phyloP scores from a whole-genome alignment of 2,329 filamentous ascomycete species.

The Scytalidium lignicola region DNA sequence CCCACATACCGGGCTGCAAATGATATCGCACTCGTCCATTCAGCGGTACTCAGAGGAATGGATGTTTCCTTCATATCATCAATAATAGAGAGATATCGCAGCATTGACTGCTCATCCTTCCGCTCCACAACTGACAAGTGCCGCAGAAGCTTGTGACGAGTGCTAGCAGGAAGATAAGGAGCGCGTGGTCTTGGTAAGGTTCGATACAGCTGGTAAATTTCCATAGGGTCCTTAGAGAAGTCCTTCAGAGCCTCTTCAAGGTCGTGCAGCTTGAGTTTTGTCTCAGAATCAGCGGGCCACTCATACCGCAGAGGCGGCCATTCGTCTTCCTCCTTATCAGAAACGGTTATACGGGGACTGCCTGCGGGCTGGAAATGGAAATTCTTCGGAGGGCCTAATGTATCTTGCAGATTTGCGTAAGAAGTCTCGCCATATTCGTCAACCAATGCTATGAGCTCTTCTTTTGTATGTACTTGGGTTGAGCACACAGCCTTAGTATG shows the following conservation, averaged over 20 bases:
- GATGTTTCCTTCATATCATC: conserved; percentile 75
- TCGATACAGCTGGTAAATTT: conserved; percentile 29
- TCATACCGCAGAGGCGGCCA: conserved; percentile 24
- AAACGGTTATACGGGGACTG: conserved; percentile 43
- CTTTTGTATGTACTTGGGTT: conserved; percentile 20
- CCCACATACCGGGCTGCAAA: conserved; percentile 71
- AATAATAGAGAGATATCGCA: conserved; percentile 77
- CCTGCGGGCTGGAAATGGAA: conserved; percentile 50
- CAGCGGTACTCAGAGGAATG: conserved; percentile 58
- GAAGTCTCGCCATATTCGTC: conserved; percentile 42
- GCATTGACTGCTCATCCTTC: conserved; percentile 51
- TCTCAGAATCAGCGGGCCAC: conserved; percentile 23
- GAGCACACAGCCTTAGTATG: neutral
- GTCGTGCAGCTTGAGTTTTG: conserved; percentile 18
- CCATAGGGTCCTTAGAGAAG: conserved; percentile 16
- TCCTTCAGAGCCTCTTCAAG: conserved; percentile 17
- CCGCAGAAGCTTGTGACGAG: conserved; percentile 25
- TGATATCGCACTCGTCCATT: conserved; percentile 83
- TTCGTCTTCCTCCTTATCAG: conserved; percentile 44
- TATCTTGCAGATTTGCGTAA: conserved; percentile 49
- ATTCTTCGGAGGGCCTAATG: conserved; percentile 44
- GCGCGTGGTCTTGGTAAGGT: conserved; percentile 27
- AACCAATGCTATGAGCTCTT: conserved; percentile 49
- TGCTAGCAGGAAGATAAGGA: conserved; percentile 23
- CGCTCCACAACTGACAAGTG: conserved; percentile 24